Conservation (phyloP, 106 monocot genomes). For the Phalaenopsis aphrodite region DNA sequence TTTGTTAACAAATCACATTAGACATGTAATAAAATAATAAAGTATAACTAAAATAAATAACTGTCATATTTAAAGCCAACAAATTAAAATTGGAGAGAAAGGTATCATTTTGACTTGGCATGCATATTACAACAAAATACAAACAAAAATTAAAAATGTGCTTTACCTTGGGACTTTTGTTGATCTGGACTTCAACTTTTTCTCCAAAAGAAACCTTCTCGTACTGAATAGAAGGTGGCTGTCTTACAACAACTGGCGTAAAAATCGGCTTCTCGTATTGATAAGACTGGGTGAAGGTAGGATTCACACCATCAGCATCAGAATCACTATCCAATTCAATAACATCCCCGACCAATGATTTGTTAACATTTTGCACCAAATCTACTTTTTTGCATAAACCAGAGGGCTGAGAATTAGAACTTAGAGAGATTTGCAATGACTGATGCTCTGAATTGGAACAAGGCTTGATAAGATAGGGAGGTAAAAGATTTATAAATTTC, state of each 20-base stretch:
- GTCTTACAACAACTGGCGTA: slow-evolving; percentile 3
- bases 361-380: background rate
- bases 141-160: background rate
- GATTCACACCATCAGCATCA: slow-evolving; percentile 5
- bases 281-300: background rate
- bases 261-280: slow-evolving; percentile 1
- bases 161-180: background rate
- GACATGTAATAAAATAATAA: background rate
- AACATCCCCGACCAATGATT: background rate
- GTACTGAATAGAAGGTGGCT: slow-evolving; percentile 6
- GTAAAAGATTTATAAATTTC: slow-evolving; percentile 5
- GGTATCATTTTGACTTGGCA: background rate
- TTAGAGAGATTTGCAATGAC: background rate
- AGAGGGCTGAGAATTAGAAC: background rate
- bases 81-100: slow-evolving; percentile 3
- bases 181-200: slow-evolving; percentile 3
- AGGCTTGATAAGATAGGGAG: slow-evolving; percentile 1
- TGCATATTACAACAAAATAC: background rate
- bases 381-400: slow-evolving; percentile 1
- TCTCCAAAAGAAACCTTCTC: slow-evolving; percentile 9
- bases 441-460: slow-evolving; percentile 5
- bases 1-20: background rate
- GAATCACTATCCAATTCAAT: slow-evolving; percentile 10
- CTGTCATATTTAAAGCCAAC: background rate
- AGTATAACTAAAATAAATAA: background rate